Evolutionary conservation across 805 yeast genomes (phyloP).

Genomic region (Wickerhamiella azyma): DNA sequence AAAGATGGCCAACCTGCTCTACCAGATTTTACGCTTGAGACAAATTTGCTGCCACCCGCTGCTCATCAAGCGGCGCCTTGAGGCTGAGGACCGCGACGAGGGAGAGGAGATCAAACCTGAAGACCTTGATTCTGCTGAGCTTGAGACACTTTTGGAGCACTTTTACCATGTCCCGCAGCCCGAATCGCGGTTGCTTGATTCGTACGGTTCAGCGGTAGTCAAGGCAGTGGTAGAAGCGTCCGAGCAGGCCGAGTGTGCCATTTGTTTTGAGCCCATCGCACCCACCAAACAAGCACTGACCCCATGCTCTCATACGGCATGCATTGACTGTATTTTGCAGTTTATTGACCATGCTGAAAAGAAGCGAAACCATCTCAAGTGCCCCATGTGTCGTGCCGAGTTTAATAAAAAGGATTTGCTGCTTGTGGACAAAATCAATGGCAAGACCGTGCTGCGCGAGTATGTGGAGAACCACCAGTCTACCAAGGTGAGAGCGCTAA

Average conservation of each 20-base stretch:
- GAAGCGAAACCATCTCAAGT: conserved; percentile 35
- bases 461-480: conserved; percentile 35
- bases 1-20: conserved; percentile 63
- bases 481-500: conserved; percentile 57
- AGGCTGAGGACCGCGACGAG: neutral
- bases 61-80: conserved; percentile 29
- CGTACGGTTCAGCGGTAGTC: conserved; percentile 20
- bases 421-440: conserved; percentile 24
- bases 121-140: conserved; percentile 4
- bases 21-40: conserved; percentile 69
- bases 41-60: conserved; percentile 81
- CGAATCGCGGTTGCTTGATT: conserved; percentile 9
- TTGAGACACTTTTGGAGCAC: conserved; percentile 10
- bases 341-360: conserved; percentile 56
- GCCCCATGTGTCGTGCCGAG: conserved; percentile 63
- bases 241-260: conserved; percentile 58
- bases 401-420: conserved; percentile 39
- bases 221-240: conserved; percentile 22
- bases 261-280: conserved; percentile 59
- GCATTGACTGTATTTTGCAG: conserved; percentile 56
- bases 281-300: conserved; percentile 44
- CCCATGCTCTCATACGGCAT: conserved; percentile 71
- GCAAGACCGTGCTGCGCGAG: conserved; percentile 19
- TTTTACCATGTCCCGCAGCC: neutral
- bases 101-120: conserved; percentile 13